Percentiles rank a stretch among this genome's conserved stretches.
phyloP scores from a whole-genome alignment of 768 basidiomycete genomes.

The Tylopilus rubrobrunneus region DNA sequence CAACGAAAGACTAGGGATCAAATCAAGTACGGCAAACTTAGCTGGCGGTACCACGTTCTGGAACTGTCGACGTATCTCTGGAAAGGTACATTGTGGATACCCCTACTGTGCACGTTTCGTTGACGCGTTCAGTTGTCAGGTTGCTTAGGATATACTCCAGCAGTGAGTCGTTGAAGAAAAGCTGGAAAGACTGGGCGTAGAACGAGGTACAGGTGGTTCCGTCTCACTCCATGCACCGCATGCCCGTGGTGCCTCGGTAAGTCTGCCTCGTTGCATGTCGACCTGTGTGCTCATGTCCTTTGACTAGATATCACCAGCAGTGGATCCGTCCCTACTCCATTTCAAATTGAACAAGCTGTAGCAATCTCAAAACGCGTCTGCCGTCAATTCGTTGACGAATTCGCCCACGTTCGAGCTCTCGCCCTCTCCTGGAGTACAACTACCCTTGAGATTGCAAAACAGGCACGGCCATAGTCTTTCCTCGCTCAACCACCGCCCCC shows the following conservation, averaged over 20 bases:
- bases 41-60: too few relatives aligned
- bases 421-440: constrained; percentile 45
- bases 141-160: constrained; percentile 71
- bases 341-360: constrained; percentile 85
- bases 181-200: constrained; percentile 75
- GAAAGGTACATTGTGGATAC: too few relatives aligned
- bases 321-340: constrained; percentile 77
- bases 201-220: constrained; percentile 50
- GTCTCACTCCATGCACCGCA: constrained; percentile 69
- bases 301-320: constrained; percentile 83
- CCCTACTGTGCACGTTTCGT: too few relatives aligned
- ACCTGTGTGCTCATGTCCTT: constrained; percentile 1
- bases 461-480: constrained; percentile 76
- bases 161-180: constrained; percentile 76
- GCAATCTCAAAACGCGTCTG: constrained; percentile 53
- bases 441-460: constrained; percentile 42
- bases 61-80: too few relatives aligned
- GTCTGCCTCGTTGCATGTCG: constrained; percentile 31
- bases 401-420: constrained; percentile 57
- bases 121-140: constrained; percentile 36
- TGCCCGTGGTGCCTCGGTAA: constrained; percentile 78
- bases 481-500: constrained; percentile 54
- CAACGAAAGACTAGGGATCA: constrained; percentile 90
- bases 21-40: constrained; percentile 38
- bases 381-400: constrained; percentile 50